These are phyloP conservation scores for Durusdinium trenchii DNA, from an alignment of 73 alveolate genomes.

Conservation along the genomic window DNA sequence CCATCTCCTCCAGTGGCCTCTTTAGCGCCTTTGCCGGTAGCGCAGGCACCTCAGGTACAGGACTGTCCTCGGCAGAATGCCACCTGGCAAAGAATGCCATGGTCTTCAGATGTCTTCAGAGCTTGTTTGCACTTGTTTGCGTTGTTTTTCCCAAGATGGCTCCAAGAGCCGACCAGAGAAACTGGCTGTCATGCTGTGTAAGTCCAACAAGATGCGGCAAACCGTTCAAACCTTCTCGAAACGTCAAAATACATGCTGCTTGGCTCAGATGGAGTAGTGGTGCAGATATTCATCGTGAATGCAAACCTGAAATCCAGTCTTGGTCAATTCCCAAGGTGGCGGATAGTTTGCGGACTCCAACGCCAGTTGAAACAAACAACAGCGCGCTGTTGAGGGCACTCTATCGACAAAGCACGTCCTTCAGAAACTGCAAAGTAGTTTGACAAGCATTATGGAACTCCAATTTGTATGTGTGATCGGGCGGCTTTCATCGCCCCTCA, in stretches of 20 bases:
- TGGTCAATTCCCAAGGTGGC: not conserved
- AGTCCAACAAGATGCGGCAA: too few species aligned
- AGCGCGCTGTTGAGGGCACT: not conserved
- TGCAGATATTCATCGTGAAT: too few species aligned
- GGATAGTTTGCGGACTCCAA: not conserved
- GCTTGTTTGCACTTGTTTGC: not conserved
- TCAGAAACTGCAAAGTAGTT: not conserved
- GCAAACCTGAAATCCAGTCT: too few species aligned
- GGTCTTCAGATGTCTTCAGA: not conserved
- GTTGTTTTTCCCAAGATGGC: not conserved
- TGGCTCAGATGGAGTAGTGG: too few species aligned
- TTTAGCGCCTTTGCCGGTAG: not conserved
- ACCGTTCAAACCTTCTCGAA: too few species aligned
- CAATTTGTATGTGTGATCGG: not conserved
- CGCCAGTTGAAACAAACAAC: not conserved
- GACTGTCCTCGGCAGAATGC: conserved; percentile 22
- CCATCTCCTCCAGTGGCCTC: conserved; percentile 41
- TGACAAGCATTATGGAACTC: not conserved
- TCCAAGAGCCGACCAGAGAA: not conserved
- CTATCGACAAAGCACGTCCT: not conserved
- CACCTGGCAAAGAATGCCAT: not conserved
- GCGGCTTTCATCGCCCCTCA: not conserved
- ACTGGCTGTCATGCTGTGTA: too few species aligned
- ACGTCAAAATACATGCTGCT: too few species aligned
- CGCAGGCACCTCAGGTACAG: not conserved